phyloP scores from a whole-genome alignment of 345 rosid species.

The Acer campestre region DNA sequence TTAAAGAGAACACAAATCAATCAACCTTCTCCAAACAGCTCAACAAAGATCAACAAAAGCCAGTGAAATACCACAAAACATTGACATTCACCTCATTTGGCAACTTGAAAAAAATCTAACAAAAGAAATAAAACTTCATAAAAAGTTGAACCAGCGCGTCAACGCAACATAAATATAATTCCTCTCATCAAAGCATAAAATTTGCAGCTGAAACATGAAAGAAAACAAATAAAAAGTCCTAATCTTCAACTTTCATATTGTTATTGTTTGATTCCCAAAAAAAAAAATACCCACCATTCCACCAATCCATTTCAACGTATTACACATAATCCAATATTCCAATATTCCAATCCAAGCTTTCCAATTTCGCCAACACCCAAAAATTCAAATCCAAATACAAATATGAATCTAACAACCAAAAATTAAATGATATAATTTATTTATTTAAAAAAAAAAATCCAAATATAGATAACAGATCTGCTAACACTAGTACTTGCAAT shows the following conservation, averaged over 20 bases:
- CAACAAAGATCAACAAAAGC: not conserved
- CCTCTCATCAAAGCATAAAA: too few species aligned
- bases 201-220: not conserved
- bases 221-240: not conserved
- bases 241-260: not conserved
- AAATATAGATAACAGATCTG: not conserved
- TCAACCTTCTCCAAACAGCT: not conserved
- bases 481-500: not conserved
- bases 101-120: not conserved
- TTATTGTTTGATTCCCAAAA: not conserved
- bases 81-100: not conserved
- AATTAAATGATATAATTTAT: not conserved
- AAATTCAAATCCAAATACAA: not conserved
- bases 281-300: not conserved
- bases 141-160: too few species aligned
- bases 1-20: not conserved
- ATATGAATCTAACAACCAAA: not conserved
- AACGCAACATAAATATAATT: not conserved
- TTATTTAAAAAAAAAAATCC: not conserved
- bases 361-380: not conserved
- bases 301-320: not conserved
- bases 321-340: not conserved
- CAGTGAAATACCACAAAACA: not conserved
- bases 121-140: too few species aligned
- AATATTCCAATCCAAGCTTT: not conserved